Conservation (phyloP, 192 early-diverging fungal genomes). For the Spizellomyces punctatus region DNA sequence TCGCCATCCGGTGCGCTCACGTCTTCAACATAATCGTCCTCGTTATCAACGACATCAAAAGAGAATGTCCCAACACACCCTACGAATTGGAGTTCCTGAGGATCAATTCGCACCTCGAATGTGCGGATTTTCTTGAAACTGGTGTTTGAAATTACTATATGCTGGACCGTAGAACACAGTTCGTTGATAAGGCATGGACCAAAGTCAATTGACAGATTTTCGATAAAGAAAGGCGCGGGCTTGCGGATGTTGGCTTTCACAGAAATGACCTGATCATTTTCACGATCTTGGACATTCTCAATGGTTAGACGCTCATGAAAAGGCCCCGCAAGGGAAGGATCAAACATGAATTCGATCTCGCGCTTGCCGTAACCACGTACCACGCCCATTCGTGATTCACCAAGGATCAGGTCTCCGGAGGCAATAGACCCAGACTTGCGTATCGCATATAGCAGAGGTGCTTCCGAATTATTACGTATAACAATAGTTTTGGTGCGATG, state of each 20-base stretch:
- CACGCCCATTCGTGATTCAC: slow-evolving; percentile 79
- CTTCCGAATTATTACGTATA: slow-evolving; percentile 88
- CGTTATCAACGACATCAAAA: slow-evolving; percentile 65
- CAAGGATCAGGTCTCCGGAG: slow-evolving; percentile 85
- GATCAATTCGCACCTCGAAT: slow-evolving; percentile 77
- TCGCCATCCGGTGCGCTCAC: slow-evolving; percentile 13
- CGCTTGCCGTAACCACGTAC: slow-evolving; percentile 88
- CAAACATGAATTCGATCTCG: slow-evolving; percentile 91
- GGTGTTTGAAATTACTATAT: slow-evolving; percentile 80
- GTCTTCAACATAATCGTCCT: slow-evolving; percentile 46
- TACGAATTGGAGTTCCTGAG: slow-evolving; percentile 68
- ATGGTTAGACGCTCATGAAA: slow-evolving; percentile 86
- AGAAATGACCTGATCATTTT: slow-evolving; percentile 74
- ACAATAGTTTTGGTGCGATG: slow-evolving; percentile 84
- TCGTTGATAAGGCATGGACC: slow-evolving; percentile 67
- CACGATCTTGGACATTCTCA: slow-evolving; percentile 85
- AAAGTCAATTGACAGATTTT: slow-evolving; percentile 74
- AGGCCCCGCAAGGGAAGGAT: slow-evolving; percentile 83
- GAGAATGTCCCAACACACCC: slow-evolving; percentile 57
- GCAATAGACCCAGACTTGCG: slow-evolving; percentile 94
- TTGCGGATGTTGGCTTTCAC: slow-evolving; percentile 91
- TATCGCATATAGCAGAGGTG: slow-evolving; percentile 87
- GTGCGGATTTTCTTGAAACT: slow-evolving; percentile 73
- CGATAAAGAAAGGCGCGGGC: slow-evolving; percentile 84
- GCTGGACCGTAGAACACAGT: slow-evolving; percentile 50